Percentiles rank a stretch among this genome's conserved stretches.
phyloP scores from a whole-genome alignment of 176 grass and related monocot genomes.

The Rhynchospora breviuscula region DNA sequence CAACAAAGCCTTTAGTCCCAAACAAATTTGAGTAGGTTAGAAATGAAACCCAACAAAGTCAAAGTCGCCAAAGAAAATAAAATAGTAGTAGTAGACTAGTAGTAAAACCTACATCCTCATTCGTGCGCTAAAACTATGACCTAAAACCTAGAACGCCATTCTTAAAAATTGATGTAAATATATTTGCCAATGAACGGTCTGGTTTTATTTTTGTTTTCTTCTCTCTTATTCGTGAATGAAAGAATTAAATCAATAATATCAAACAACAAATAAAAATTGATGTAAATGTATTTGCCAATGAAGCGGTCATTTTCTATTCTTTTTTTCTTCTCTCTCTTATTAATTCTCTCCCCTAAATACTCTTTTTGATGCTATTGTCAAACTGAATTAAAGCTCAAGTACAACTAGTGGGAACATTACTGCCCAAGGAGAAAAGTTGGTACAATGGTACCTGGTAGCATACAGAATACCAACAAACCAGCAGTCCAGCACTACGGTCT shows the following conservation, averaged over 20 bases:
- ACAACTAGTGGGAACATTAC: neutral
- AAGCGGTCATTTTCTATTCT: neutral
- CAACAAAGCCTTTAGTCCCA: no score
- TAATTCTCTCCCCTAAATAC: neutral
- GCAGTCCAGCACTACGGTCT: neutral
- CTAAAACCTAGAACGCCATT: no score
- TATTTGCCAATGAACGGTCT: neutral
- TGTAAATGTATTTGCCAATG: neutral
- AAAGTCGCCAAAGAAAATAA: no score
- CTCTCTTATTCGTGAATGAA: neutral
- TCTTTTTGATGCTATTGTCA: neutral
- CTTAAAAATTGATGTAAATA: neutral
- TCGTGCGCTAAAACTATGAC: no score
- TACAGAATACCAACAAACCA: neutral
- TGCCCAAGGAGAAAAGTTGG: neutral
- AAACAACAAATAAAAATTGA: neutral
- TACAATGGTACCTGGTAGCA: no score
- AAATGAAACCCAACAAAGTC: no score
- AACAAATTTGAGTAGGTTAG: no score
- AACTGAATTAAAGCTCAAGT: neutral
- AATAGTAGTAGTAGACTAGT: no score
- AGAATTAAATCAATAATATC: neutral
- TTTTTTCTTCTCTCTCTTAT: neutral
- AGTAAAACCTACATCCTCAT: no score
- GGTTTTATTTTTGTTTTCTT: neutral